Evolutionary conservation across 345 rosid species (phyloP), one percentile per base, ranked within the genome.

Genomic region (Pelargonium nanum): DNA sequence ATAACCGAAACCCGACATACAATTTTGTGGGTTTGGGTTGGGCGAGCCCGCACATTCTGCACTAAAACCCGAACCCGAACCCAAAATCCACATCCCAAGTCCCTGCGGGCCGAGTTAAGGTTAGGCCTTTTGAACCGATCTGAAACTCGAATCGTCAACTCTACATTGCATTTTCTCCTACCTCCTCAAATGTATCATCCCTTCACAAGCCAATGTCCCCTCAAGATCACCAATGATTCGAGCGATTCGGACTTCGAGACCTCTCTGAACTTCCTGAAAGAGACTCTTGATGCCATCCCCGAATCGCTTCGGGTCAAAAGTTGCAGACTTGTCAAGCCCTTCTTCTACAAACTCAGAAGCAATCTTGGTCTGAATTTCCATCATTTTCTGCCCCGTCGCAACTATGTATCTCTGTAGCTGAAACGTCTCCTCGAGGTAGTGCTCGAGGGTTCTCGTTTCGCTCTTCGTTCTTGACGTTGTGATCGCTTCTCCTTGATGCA

Each of bases 201-300:
- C 99, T 17, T 93, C 88, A 30, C 94, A 80, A 67, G 99, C 97
- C 54, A 93, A 58, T 22, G 97, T 85, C 2, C 96, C 96, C 67
- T 77, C 96, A 57, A 93, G 82, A 59, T 93, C 97, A 55, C 97
- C 99, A 0, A 89, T 89, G 50, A 78, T 81, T 70, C 91, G 74
- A 45, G 97, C 79, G 75, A 89, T 93, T 55, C 92, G 83, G 65
- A 93, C 90, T 73, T 87, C 99, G 19, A 89, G 82, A 44, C 97
- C 96, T 65, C 96, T 81, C 34, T 93, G 99, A 63, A 93, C 83
- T 63, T 93, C 97, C 64, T 80, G 88, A 59, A 87, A 85, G 50
- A 89, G 71, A 53, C 72, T 67, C 77, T 70, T 81, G 15, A 87
- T 57, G 54, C 70, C 79, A 58, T 93, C 99, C 5, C 80, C 71